Percentiles rank a stretch among this genome's conserved stretches.
These are phyloP conservation scores for Fusarium fracticaudum DNA, from an alignment of 2,329 filamentous ascomycete species.

Conservation along the genomic window DNA sequence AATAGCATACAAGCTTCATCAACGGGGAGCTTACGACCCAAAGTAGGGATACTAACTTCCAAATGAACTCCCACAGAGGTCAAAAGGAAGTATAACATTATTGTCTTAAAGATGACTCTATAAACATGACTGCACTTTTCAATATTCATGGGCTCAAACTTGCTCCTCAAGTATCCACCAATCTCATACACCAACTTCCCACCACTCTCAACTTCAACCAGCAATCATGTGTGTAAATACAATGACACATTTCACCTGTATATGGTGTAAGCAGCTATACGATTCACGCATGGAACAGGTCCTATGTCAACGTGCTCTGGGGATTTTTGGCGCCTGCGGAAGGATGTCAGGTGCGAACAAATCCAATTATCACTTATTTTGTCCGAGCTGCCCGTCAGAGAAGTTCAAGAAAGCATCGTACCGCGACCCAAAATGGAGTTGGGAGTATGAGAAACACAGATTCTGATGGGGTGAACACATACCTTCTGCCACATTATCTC, in stretches of 20 bases:
- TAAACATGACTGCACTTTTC: neutral
- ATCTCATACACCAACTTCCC: neutral
- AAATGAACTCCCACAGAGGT: neutral
- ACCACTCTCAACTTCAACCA: fast-evolving
- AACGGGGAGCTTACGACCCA: neutral
- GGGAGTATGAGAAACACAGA: neutral
- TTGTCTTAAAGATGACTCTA: too few relatives aligned
- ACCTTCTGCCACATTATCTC: fast-evolving
- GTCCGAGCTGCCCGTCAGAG: neutral
- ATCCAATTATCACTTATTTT: neutral
- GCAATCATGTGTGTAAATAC: neutral
- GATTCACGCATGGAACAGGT: neutral
- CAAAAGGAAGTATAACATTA: neutral
- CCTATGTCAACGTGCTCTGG: neutral
- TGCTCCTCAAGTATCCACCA: neutral
- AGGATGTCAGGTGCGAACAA: neutral
- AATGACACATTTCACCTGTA: neutral
- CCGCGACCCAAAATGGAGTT: neutral
- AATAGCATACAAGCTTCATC: neutral
- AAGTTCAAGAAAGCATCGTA: neutral
- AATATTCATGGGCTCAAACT: neutral
- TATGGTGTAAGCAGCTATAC: neutral
- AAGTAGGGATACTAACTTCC: neutral
- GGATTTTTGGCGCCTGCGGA: neutral
- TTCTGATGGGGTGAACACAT: neutral